Conservation (phyloP, 2,329 filamentous ascomycete species). For the Penicillium sp. region DNA sequence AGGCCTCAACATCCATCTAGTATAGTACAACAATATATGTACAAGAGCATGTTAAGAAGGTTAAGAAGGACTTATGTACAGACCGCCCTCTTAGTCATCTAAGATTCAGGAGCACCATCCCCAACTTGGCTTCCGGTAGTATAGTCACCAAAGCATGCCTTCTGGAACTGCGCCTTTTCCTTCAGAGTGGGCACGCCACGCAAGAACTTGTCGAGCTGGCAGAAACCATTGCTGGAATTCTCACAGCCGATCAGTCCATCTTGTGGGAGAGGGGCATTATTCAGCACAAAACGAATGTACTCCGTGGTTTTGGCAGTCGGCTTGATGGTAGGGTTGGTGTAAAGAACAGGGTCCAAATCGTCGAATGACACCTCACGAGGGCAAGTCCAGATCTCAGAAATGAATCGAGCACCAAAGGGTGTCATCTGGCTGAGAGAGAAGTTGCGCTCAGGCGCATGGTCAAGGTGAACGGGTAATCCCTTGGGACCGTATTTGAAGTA, state of each 20-base stretch:
- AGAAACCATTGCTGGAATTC: conserved; percentile 29
- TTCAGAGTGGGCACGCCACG: conserved; percentile 23
- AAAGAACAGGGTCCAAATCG: conserved; percentile 36
- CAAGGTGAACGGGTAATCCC: conserved; percentile 26
- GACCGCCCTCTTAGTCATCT: not conserved
- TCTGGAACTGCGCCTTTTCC: conserved; percentile 28
- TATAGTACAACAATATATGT: not conserved
- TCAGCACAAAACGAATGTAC: conserved; percentile 34
- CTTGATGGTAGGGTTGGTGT: conserved; percentile 28
- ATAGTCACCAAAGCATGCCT: conserved; percentile 33
- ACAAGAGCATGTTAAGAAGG: not conserved
- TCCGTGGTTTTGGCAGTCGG: conserved; percentile 14
- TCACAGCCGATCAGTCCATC: conserved; percentile 30
- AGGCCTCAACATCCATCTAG: not conserved
- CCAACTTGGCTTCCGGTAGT: conserved; percentile 26
- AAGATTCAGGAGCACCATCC: conserved; percentile 18
- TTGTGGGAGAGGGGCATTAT: conserved; percentile 29
- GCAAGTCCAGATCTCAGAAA: conserved; percentile 58
- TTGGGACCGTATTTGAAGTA: conserved; percentile 45
- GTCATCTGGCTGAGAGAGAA: conserved; percentile 54
- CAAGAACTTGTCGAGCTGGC: conserved; percentile 28
- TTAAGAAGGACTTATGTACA: not conserved
- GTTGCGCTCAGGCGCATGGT: conserved; percentile 46
- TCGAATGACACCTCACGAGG: conserved; percentile 24
- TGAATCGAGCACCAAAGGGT: conserved; percentile 55